Evolutionary conservation across 129 eudicot species (phyloP), one percentile per base, ranked within the genome.

Genomic region (Centella asiatica): DNA sequence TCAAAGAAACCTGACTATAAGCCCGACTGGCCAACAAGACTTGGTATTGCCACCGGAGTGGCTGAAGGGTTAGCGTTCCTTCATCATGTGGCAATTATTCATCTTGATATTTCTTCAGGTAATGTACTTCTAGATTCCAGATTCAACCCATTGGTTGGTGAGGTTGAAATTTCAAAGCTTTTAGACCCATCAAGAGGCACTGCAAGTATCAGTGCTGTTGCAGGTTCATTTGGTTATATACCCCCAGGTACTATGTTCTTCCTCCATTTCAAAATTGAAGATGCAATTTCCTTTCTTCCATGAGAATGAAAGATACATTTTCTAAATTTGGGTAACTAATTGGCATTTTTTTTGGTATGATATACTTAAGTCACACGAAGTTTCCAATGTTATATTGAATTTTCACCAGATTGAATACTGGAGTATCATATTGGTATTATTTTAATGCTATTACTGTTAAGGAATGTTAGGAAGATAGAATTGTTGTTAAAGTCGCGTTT

Each of bases 201-300:
- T 0, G 96, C 96, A 39, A 92, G 98, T 53, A 92, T 92, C 49
- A 92, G 98, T 44, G 96, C 98, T 11, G 98, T 92, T 77, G 96
- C 99, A 5, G 99, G 99, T 64, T 92, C 99, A 26, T 92, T 92
- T 42, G 99, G 99, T 69, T 92, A 92, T 65, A 92, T 92, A 50
- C 95, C 99, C 40, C 99, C 96, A 69, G 99, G 99, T 92, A 78
- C 20, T 15, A 1, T 18, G 12, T 37, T 11, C 2, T 37, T 37
- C 12, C 8, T 37, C 8, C 12, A 37, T 37, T 13, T 37, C n/a
- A n/a, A n/a, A n/a, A n/a, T n/a, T n/a, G n/a, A n/a, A n/a, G n/a
- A n/a, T n/a, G n/a, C n/a, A n/a, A n/a, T n/a, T n/a, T n/a, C n/a
- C n/a, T n/a, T n/a, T n/a, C n/a, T n/a, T n/a, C n/a, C n/a, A n/a